A percentile compares a stretch with the other conserved stretches of the same genome.
phyloP scores from a whole-genome alignment of 495 filamentous ascomycete genomes.

The Daldinia childiae region DNA sequence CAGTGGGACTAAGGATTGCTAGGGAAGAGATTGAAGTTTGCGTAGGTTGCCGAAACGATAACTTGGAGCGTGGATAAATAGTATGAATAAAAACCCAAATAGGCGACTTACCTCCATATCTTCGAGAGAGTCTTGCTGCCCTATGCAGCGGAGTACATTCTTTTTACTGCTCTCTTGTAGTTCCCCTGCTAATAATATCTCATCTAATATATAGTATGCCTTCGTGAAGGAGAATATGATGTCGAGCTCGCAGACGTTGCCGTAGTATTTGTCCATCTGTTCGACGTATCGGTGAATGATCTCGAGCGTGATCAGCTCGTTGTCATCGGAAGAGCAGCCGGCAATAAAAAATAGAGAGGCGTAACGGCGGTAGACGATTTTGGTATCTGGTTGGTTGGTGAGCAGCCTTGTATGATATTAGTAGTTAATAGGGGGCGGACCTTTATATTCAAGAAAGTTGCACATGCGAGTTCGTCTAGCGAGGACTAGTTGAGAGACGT shows the following conservation, averaged over 20 bases:
- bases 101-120: slow-evolving; percentile 90
- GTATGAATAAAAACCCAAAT: slow-evolving; percentile 15
- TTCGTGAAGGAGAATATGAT: slow-evolving; percentile 99
- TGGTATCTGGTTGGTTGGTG: slow-evolving; percentile 72
- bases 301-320: slow-evolving; percentile 97
- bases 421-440: slow-evolving; percentile 52
- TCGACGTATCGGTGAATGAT: slow-evolving; percentile 99
- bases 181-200: slow-evolving; percentile 93
- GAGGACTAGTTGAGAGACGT: slow-evolving; percentile 97
- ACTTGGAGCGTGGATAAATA: slow-evolving; percentile 2
- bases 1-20: slow-evolving; percentile 58
- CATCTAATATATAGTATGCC: slow-evolving; percentile 98
- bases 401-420: slow-evolving; percentile 20
- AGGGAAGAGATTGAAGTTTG: slow-evolving; percentile 22
- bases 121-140: slow-evolving; percentile 92
- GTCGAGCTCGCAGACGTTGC: slow-evolving; percentile 99
- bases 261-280: slow-evolving; percentile 99
- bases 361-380: slow-evolving; percentile 98
- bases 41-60: neutral
- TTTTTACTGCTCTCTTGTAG: slow-evolving; percentile 99
- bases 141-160: slow-evolving; percentile 94
- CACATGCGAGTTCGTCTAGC: slow-evolving; percentile 97
- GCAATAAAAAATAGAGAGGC: slow-evolving; percentile 99
- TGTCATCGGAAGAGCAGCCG: slow-evolving; percentile 91
- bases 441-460: slow-evolving; percentile 99